Evolutionary conservation across 1,139 yeast genomes (phyloP).

Genomic region (Pichia inconspicua): DNA sequence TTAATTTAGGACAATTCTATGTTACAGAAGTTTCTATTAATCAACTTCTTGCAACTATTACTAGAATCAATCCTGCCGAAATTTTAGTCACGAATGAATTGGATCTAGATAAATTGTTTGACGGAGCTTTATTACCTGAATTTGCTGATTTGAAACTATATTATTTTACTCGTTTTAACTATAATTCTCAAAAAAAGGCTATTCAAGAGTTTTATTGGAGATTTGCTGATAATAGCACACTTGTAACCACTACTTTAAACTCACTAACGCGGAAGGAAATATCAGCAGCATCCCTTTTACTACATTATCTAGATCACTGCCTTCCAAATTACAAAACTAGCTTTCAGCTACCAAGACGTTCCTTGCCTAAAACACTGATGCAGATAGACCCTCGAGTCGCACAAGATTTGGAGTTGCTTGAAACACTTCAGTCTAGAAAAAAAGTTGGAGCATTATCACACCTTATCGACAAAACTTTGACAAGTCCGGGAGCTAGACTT

Average conservation of each 20-base stretch:
- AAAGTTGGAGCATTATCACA: conserved; percentile 62
- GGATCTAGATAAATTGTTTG: conserved; percentile 29
- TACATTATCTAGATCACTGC: conserved; percentile 52
- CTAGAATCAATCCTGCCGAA: conserved; percentile 64
- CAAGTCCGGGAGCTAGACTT: conserved; percentile 74
- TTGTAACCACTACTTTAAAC: conserved; percentile 19
- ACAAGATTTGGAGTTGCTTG: conserved; percentile 68
- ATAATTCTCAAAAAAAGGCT: conserved; percentile 27
- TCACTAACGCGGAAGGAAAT: conserved; percentile 37
- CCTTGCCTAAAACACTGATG: conserved; percentile 45
- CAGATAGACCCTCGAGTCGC: conserved; percentile 80
- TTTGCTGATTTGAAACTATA: conserved; percentile 54
- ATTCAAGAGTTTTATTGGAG: conserved; percentile 30
- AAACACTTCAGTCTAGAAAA: conserved; percentile 49
- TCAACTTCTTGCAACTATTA: conserved; percentile 50
- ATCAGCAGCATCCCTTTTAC: conserved; percentile 45
- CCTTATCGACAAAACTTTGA: conserved; percentile 62
- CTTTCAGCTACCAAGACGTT: conserved; percentile 45
- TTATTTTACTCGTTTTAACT: conserved; percentile 47
- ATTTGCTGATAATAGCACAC: conserved; percentile 24
- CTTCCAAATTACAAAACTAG: conserved; percentile 44
- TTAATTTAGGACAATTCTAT: conserved; percentile 73
- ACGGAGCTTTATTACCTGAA: conserved; percentile 51
- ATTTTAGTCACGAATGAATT: conserved; percentile 32
- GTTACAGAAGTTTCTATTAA: conserved; percentile 54